phyloP scores from a whole-genome alignment of 345 rosid species.

The Boechera divaricarpa region DNA sequence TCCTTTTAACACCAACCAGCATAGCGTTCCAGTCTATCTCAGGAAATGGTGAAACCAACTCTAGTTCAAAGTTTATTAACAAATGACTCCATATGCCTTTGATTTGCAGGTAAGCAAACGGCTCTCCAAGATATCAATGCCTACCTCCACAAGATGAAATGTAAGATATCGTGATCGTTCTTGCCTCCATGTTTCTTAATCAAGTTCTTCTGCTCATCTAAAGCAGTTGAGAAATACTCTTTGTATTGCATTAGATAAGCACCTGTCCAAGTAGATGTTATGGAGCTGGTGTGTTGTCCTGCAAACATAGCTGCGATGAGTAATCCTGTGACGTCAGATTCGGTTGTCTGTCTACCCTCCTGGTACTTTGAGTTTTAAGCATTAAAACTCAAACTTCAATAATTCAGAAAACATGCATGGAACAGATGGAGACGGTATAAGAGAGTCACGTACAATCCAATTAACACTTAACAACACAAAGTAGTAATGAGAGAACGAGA shows the following conservation, averaged over 20 bases:
- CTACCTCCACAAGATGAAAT: neutral
- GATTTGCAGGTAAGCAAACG: conserved; percentile 17
- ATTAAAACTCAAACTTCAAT: no score
- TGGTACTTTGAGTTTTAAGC: neutral
- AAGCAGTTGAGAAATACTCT: neutral
- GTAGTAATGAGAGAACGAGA: no score
- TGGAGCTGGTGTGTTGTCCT: neutral
- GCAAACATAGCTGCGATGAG: neutral
- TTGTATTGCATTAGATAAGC: neutral
- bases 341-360: neutral
- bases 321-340: neutral
- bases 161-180: neutral
- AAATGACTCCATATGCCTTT: conserved; percentile 87
- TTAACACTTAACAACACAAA: no score
- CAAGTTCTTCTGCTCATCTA: neutral
- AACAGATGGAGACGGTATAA: no score
- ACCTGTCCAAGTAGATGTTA: neutral
- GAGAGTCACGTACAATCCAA: no score
- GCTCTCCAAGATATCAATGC: neutral
- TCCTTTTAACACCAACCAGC: conserved; percentile 83
- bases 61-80: conserved; percentile 76
- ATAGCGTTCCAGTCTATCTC: conserved; percentile 82
- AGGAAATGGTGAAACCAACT: conserved; percentile 80
- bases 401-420: no score
- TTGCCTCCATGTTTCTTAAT: neutral